Base-by-base conservation (phyloP, 2,329 filamentous ascomycete genomes). In the Fusarium protoensiforme region DNA sequence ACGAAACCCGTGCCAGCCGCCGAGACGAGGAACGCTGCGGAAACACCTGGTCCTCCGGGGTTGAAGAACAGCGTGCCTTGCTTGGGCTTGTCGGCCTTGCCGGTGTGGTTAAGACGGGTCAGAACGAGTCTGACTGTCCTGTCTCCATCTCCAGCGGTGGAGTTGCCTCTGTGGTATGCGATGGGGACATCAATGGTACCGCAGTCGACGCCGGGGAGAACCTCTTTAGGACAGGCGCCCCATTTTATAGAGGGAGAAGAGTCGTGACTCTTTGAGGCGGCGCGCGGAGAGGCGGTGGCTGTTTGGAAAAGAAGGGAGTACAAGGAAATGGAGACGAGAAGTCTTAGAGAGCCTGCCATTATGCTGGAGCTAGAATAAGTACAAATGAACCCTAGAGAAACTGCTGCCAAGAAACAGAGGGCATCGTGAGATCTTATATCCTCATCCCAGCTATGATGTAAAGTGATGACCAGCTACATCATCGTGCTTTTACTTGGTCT, bases 31-130 rank as follows among this genome's bases (percentile, higher is more conserved):
- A 71, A 7, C 1, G 71, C 58, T 0, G 56, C 63, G 3, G 72
- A 65, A 10, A 48, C 68, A 14, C 76, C 76, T 7, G 76, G 76
- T 2, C 76, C 76, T 18, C 76, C 76, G 0, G 75, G 60, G 9
- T 78, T 78, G 43, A 69, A 75, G 64, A 78, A 70, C 0, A 78
- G 56, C 4, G 64, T 58, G 7, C 71, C 69, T 13, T 68, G 22
- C 22, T 68, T 73, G 1, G 73, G 46, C 3, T 51, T 51, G 46
- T 27, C 64, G 5, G 62, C 63, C 8, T 71, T 74, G 9, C 71
- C 67, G 1, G 71, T 73, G 11, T 73, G 71, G 24, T 73, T 73
- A 7, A 73, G 51, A 6, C 71, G 71, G 6, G 60, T 61, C 3
- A 73, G 51, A 0, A 18, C 33, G 5, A 73, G 64, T 1, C 64